Conservation (phyloP, 2,329 filamentous ascomycete genomes). For the Magnaporthiopsis rhizophila region DNA sequence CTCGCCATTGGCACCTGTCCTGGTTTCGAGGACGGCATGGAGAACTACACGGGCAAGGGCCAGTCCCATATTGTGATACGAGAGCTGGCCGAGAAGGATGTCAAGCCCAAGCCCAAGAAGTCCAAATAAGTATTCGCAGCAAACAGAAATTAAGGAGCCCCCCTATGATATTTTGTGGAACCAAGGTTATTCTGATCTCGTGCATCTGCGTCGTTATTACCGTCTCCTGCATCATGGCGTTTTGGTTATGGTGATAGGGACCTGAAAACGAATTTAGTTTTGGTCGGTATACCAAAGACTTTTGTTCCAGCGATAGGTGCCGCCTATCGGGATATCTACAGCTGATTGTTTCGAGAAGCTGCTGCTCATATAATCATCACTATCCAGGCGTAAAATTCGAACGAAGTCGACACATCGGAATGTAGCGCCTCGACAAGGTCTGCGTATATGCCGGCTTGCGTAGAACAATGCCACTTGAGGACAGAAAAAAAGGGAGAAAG, state of each 20-base stretch:
- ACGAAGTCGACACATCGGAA: too few species aligned
- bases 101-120: conserved; percentile 58
- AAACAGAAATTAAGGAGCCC: not conserved
- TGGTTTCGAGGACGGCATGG: conserved; percentile 80
- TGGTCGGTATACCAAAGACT: not conserved
- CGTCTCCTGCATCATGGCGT: not conserved
- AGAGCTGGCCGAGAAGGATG: conserved; percentile 80
- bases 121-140: conserved; percentile 2
- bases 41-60: conserved; percentile 66
- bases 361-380: too few species aligned
- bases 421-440: too few species aligned
- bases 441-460: too few species aligned
- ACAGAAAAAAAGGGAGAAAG: not conserved
- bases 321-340: too few species aligned
- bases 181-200: not conserved
- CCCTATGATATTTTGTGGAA: not conserved
- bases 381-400: too few species aligned
- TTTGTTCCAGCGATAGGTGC: too few species aligned
- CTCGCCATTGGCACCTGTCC: conserved; percentile 77
- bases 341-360: too few species aligned
- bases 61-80: conserved; percentile 71
- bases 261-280: not conserved
- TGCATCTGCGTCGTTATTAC: not conserved
- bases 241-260: not conserved
- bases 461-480: too few species aligned